Evolutionary conservation across 1,284 basidiomycete species (phyloP).

Genomic region (Pholiota adiposa): DNA sequence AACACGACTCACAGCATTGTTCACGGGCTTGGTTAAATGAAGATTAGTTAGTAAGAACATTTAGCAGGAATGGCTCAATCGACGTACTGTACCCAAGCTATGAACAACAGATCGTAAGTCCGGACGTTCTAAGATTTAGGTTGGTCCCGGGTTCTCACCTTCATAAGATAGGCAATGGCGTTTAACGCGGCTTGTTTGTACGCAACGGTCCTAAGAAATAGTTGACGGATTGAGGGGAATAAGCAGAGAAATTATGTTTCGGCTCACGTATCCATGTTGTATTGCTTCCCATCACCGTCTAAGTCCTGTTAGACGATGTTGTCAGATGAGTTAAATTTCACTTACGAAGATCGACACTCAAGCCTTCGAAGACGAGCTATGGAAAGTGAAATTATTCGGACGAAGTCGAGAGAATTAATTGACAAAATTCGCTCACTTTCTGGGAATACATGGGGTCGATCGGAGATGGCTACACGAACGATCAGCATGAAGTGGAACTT

Average conservation of each 20-base stretch:
- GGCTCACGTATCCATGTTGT: constrained; percentile 76
- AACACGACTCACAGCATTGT: constrained; percentile 60
- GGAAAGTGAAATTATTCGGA: no score
- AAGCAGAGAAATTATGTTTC: background rate
- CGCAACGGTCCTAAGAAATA: constrained; percentile 64
- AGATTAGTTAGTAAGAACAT: background rate
- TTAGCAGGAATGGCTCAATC: background rate
- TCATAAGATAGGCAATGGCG: constrained; percentile 76
- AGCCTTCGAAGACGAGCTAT: constrained; percentile 73
- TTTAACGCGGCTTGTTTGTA: constrained; percentile 83
- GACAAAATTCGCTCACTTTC: constrained; percentile 44
- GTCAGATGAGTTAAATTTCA: constrained; percentile 10
- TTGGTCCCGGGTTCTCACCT: constrained; percentile 41
- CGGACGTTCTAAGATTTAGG: background rate
- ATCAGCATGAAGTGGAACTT: background rate
- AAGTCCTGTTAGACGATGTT: background rate
- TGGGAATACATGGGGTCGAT: constrained; percentile 76
- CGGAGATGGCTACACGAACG: constrained; percentile 61
- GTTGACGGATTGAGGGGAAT: background rate
- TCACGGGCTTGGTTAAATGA: constrained; percentile 57
- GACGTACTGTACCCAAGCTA: constrained; percentile 66
- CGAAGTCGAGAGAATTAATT: no score
- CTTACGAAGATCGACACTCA: constrained; percentile 73
- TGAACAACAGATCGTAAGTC: no score
- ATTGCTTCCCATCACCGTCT: constrained; percentile 78